These are phyloP conservation scores for Hemisphaericaspora xylofermentans DNA, from an alignment of 1,139 yeast genomes.

Conservation along the genomic window DNA sequence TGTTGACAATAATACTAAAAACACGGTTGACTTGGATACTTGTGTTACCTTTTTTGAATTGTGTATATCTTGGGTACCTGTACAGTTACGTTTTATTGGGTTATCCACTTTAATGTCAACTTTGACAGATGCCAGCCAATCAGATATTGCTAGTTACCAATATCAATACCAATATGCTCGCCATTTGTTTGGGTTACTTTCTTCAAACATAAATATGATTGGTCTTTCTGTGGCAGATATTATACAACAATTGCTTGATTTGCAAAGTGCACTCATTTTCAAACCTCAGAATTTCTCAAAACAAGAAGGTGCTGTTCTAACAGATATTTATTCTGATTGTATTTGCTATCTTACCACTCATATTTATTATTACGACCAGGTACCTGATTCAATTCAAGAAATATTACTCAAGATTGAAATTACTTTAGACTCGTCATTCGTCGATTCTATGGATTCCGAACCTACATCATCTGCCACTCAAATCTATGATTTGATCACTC, in stretches of 20 bases:
- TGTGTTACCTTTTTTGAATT: constrained; percentile 57
- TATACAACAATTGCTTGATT: constrained; percentile 58
- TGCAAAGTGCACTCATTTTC: constrained; percentile 53
- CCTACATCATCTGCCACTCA: constrained; percentile 6
- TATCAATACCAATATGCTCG: constrained; percentile 52
- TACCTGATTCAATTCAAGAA: constrained; percentile 71
- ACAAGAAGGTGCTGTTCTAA: constrained; percentile 26
- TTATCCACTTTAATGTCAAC: constrained; percentile 44
- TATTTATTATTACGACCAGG: constrained; percentile 75
- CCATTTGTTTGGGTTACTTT: constrained; percentile 56
- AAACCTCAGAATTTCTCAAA: constrained; percentile 22
- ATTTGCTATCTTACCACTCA: constrained; percentile 68
- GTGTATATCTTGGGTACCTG: constrained; percentile 80
- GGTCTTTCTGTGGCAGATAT: constrained; percentile 89
- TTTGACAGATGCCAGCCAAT: constrained; percentile 17
- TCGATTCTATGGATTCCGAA: constrained; percentile 12
- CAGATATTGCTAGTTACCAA: constrained; percentile 25
- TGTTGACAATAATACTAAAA: constrained; percentile 32
- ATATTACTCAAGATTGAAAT: constrained; percentile 43
- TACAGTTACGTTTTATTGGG: constrained; percentile 77
- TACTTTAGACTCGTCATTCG: constrained; percentile 25
- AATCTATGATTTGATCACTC: constrained; percentile 26
- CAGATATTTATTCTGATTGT: constrained; percentile 41
- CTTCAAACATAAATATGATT: constrained; percentile 82
- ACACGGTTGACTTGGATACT: constrained; percentile 42